phyloP scores from a whole-genome alignment of 2,329 filamentous ascomycete species.

The Colletotrichum navitas region DNA sequence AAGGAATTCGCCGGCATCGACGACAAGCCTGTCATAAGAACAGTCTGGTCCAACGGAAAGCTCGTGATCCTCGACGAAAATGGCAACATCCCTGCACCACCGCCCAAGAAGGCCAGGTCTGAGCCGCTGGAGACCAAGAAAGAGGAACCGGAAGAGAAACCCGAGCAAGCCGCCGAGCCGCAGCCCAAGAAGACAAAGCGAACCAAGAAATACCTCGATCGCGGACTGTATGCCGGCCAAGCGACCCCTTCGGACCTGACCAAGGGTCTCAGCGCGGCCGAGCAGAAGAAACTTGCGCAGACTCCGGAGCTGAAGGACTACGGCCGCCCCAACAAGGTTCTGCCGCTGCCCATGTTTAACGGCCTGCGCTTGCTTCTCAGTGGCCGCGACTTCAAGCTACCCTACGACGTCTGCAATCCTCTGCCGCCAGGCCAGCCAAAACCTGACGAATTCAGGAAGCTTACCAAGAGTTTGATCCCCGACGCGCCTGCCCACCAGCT shows the following conservation, averaged over 20 bases:
- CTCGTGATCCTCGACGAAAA: conserved; percentile 63
- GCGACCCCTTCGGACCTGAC: conserved; percentile 62
- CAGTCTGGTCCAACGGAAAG: conserved; percentile 76
- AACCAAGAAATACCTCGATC: conserved; percentile 81
- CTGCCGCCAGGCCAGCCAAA: conserved; percentile 88
- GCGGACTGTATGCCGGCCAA: conserved; percentile 91
- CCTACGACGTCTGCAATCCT: conserved; percentile 90
- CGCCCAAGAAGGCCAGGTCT: conserved; percentile 43
- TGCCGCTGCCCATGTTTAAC: conserved; percentile 84
- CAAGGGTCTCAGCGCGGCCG: conserved; percentile 61
- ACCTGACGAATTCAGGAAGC: conserved; percentile 91
- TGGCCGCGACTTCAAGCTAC: conserved; percentile 87
- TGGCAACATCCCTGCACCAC: conserved; percentile 49
- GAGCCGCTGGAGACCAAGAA: conserved; percentile 43
- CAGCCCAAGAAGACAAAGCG: conserved; percentile 57
- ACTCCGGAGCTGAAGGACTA: conserved; percentile 61
- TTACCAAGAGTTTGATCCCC: conserved; percentile 82
- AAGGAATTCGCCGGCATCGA: conserved; percentile 73
- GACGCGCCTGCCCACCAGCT: not conserved
- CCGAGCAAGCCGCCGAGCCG: conserved; percentile 54
- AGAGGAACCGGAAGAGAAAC: conserved; percentile 48
- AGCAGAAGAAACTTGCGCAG: conserved; percentile 65
- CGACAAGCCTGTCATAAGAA: conserved; percentile 67
- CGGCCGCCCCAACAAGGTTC: conserved; percentile 64
- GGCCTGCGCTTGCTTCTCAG: conserved; percentile 78